Evolutionary conservation across 192 early-diverging fungal species (phyloP), one percentile per base, ranked within the genome.

Genomic region (Pilaira anomala): DNA sequence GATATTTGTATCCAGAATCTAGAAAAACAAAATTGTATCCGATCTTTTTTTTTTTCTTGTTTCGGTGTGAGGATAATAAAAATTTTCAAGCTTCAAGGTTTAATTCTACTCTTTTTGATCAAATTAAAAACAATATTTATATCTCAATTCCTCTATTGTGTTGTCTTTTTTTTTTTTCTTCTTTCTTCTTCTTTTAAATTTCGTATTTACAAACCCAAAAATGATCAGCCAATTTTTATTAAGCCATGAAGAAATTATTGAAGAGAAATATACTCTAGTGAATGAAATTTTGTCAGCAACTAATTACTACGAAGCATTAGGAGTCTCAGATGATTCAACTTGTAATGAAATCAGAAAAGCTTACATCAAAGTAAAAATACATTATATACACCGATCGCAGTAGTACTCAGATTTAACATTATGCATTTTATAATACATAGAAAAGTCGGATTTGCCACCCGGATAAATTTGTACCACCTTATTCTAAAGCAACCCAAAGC

Each of bases 391-490:
- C 33, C 33, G 5, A 18, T 36, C 12, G 29, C 25, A 16, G 22
- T 51, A 16, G 22, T 26, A 26, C 11, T 14, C 50, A 8, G 29
- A 18, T 19, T 55, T 55, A 9, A 30, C 19, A 55, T 55, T 26
- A 36, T 36, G 19, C 51, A 29, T 28, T 49, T 44, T 28, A 33
- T 41, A 24, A 1, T 9, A 55, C 74, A 71, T 59, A 83, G 69
- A 78, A 78, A 52, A 79, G 77, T 14, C 61, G 81, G 28, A 74
- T 83, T 2, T 83, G 81, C 46, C 81, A 83, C 58, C 81, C 81
- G 22, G 81, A 83, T 64, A 83, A 80, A 65, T 83, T 83, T 44
- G 69, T 71, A 24, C 81, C 79, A 25, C 73, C 76, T 26, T 83
- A 83, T 48, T 73, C 77, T 55, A 66, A 69, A 53, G 81, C 81